These are phyloP conservation scores for Trichoderma lentiforme DNA, from an alignment of 2,329 filamentous ascomycete species.

Conservation along the genomic window DNA sequence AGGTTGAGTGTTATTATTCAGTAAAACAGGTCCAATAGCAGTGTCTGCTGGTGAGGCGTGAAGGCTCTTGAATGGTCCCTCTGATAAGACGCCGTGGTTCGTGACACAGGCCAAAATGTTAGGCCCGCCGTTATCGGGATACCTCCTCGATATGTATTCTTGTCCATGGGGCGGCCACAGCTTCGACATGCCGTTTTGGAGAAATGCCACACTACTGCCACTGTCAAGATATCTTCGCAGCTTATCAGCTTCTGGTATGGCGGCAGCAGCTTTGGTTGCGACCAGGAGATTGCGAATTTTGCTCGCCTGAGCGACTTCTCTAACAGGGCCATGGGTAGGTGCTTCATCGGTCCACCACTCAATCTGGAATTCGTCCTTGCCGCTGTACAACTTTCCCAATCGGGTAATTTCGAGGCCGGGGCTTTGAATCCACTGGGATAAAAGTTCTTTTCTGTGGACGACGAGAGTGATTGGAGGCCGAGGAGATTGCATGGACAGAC, in stretches of 20 bases:
- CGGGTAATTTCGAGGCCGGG: conserved; percentile 47
- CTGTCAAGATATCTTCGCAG: conserved; percentile 60
- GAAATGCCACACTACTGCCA: conserved; percentile 71
- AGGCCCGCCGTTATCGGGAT: conserved; percentile 44
- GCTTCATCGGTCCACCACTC: conserved; percentile 53
- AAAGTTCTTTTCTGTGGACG: conserved; percentile 58
- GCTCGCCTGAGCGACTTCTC: conserved; percentile 39
- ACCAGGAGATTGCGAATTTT: conserved; percentile 72
- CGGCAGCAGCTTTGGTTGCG: conserved; percentile 69
- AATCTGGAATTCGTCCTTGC: conserved; percentile 42
- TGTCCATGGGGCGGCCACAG: conserved; percentile 53
- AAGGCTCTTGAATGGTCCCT: conserved; percentile 48
- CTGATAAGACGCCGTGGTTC: conserved; percentile 54
- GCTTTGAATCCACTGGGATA: conserved; percentile 44
- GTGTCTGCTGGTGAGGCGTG: conserved; percentile 51
- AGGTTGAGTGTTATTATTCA: conserved; percentile 21
- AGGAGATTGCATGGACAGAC: conserved; percentile 56
- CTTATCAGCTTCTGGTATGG: conserved; percentile 56
- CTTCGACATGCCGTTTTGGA: conserved; percentile 84
- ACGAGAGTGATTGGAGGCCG: conserved; percentile 76
- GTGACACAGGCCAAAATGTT: conserved; percentile 68
- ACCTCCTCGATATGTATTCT: conserved; percentile 42
- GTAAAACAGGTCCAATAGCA: conserved; percentile 45
- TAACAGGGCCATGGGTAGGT: conserved; percentile 35
- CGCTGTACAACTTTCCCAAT: conserved; percentile 29